Base-by-base conservation (phyloP, 257 asterid genomes). In the Echium plantagineum region DNA sequence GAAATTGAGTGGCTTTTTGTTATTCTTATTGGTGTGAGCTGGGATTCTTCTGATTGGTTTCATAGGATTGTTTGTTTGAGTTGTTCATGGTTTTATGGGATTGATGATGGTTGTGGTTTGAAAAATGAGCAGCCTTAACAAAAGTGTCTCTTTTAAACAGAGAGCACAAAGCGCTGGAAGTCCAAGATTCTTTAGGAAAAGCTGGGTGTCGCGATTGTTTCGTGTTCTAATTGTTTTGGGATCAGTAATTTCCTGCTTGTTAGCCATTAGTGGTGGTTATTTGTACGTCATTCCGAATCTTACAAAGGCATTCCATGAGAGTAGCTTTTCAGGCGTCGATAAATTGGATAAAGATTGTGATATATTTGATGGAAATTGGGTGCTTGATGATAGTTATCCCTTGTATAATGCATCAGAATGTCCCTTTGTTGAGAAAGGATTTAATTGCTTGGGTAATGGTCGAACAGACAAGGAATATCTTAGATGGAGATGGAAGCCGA, bases 401-500 rank as follows among this genome's bases (percentile, higher is more conserved):
- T 68, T 77, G 77, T 86, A 89, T 66, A 79, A 84, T 78, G 94
- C 85, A 32, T 80, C 91, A 6, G 82, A 82, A 38, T 88, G 96
- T 65, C 94, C 90, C 59, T 85, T 82, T 56, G 76, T 85, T 31
- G 96, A 88, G 75, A 73, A 74, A 72, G 87, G 94, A 18, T 88
- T 88, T 63, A 79, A 77, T 63, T 88, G 96, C 71, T 74, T 85
- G 58, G 80, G 55, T 5, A 88, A 88, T 55, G 94, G 96, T 48
- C 77, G 96, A 30, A 52, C 22, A 20, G 84, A 85, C 67, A 67
- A 59, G 17, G 83, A 78, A 71, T 88, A 88, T 69, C 81, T 79
- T 38, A 83, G 72, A 67, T 88, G 91, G 91, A 81, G 80, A 61
- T 88, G 96, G 96, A 85, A 83, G 83, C 96, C 96, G 2, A 73